Conservation (phyloP, 2,329 filamentous ascomycete species). For the Apiospora aurea region DNA sequence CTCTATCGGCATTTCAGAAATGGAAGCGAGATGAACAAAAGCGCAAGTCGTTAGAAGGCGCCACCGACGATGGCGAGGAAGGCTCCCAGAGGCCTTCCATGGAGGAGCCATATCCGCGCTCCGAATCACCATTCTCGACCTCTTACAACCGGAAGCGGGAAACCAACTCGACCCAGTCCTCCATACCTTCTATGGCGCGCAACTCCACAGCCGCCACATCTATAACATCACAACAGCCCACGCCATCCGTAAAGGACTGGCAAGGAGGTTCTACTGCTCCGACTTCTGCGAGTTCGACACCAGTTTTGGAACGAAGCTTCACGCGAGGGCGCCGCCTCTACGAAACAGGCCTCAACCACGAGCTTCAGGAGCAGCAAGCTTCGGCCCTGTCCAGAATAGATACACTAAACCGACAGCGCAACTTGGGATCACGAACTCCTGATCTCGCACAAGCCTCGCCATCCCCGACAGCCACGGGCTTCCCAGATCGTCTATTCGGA, state of each 20-base stretch:
- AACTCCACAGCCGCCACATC: slow-evolving; percentile 91
- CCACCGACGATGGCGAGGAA: slow-evolving; percentile 47
- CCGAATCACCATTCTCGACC: slow-evolving; percentile 63
- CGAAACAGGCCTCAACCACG: slow-evolving; percentile 80
- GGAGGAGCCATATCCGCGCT: slow-evolving; percentile 48
- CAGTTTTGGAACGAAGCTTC: slow-evolving; percentile 66
- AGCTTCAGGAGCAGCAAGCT: slow-evolving; percentile 80
- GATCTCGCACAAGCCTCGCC: slow-evolving; percentile 54
- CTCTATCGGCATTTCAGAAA: slow-evolving; percentile 82
- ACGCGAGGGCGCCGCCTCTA: slow-evolving; percentile 80
- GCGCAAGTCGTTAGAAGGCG: slow-evolving; percentile 51
- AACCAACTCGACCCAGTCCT: slow-evolving; percentile 86
- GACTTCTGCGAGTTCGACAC: slow-evolving; percentile 46
- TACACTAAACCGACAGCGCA: slow-evolving; percentile 72
- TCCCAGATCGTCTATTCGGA: slow-evolving; percentile 54
- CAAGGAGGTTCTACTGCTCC: slow-evolving; percentile 50
- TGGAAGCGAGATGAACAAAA: slow-evolving; percentile 69
- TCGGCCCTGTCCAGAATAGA: slow-evolving; percentile 82
- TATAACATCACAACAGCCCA: slow-evolving; percentile 72
- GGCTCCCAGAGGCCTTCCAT: slow-evolving; percentile 46
- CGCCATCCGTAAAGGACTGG: slow-evolving; percentile 59
- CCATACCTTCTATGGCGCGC: slow-evolving; percentile 69
- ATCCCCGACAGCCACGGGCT: slow-evolving; percentile 52
- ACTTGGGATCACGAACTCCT: slow-evolving; percentile 57
- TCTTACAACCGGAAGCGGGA: slow-evolving; percentile 79